These are phyloP conservation scores for Alternaria brassicae DNA, from an alignment of 2,329 filamentous ascomycete species.

Conservation along the genomic window DNA sequence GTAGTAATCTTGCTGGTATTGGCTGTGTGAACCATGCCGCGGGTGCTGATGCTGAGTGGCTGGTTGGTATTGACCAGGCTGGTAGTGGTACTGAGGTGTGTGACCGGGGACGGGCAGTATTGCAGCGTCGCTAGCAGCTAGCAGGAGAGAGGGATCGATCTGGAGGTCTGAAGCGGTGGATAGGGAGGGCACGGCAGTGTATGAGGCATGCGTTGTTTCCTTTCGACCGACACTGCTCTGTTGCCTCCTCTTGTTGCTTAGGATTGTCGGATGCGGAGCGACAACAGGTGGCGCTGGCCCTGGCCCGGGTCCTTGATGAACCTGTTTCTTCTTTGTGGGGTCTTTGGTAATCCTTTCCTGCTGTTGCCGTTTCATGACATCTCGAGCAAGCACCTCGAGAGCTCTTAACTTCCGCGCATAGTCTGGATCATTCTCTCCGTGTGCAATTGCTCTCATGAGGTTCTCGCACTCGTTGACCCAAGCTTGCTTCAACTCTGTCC, in stretches of 20 bases:
- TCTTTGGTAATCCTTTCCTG: conserved; percentile 69
- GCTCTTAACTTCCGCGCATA: conserved; percentile 67
- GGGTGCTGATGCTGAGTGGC: conserved; percentile 19
- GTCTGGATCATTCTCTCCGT: conserved; percentile 60
- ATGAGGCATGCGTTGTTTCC: conserved; percentile 15
- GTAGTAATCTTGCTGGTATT: conserved; percentile 20
- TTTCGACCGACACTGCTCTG: conserved; percentile 2
- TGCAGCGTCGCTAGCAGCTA: conserved; percentile 62
- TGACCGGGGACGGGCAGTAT: conserved; percentile 34
- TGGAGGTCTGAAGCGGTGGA: conserved; percentile 62
- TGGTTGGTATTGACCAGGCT: conserved; percentile 44
- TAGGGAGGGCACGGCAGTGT: conserved; percentile 17
- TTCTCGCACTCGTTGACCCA: conserved; percentile 69
- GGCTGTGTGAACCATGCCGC: conserved; percentile 1
- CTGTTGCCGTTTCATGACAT: conserved; percentile 78
- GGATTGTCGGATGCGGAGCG: conserved; percentile 20
- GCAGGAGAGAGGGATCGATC: conserved; percentile 68
- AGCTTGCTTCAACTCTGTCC: conserved; percentile 70
- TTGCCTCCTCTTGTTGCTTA: conserved; percentile 44
- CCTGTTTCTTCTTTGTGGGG: conserved; percentile 54
- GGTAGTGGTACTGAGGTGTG: conserved; percentile 18
- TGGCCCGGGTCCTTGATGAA: conserved; percentile 52
- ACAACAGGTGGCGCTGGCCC: conserved; percentile 48
- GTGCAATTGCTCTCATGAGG: conserved; percentile 62
- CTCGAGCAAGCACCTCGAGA: conserved; percentile 73